Conservation (phyloP, 805 yeast genomes). For the Cyberlindnera amylophila region DNA sequence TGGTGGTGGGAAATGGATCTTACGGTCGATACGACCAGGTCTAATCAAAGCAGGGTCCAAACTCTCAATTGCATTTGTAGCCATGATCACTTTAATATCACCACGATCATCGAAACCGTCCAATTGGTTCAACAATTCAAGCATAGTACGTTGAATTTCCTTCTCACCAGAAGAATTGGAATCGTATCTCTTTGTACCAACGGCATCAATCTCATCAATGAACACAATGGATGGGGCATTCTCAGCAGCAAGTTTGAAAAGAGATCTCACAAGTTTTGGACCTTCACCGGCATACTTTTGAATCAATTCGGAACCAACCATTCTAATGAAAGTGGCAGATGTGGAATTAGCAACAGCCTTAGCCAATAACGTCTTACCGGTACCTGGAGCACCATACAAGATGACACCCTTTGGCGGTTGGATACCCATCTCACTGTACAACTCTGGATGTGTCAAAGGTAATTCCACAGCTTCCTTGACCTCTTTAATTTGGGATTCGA, state of each 20-base stretch:
- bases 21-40: conserved; percentile 96
- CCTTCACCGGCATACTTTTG: conserved; percentile 98
- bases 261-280: conserved; percentile 88
- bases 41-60: conserved; percentile 94
- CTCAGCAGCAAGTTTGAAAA: conserved; percentile 94
- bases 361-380: conserved; percentile 92
- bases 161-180: conserved; percentile 89
- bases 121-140: conserved; percentile 89
- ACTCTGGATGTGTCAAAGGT: conserved; percentile 85
- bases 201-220: conserved; percentile 98
- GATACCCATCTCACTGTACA: conserved; percentile 98
- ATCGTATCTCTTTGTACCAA: conserved; percentile 97
- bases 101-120: conserved; percentile 98
- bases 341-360: conserved; percentile 99
- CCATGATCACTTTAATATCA: conserved; percentile 97
- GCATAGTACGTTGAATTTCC: conserved; percentile 96
- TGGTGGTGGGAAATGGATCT: conserved; percentile 93
- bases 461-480: conserved; percentile 82
- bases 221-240: conserved; percentile 98
- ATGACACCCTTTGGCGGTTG: conserved; percentile 98
- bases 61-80: conserved; percentile 91
- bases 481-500: conserved; percentile 94
- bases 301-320: conserved; percentile 95
- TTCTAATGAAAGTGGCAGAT: conserved; percentile 90
- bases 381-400: conserved; percentile 96